Evolutionary conservation across 2,329 filamentous ascomycete species (phyloP).

Genomic region (Pseudocercospora cruenta): DNA sequence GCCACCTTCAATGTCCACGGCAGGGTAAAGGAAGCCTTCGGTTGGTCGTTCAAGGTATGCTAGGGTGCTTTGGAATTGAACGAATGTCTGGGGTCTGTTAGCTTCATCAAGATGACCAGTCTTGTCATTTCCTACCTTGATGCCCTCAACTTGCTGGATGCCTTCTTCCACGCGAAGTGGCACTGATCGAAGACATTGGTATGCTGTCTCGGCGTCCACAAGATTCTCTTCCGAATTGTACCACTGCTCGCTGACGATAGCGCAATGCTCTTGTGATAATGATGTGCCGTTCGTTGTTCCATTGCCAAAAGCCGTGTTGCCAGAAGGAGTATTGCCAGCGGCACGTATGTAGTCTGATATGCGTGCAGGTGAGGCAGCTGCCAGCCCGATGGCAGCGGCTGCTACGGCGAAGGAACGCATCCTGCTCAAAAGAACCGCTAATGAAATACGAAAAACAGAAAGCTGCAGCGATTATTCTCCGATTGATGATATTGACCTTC

Average conservation of each 20-base stretch:
- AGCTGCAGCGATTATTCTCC: not conserved
- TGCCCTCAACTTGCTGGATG: constrained; percentile 9
- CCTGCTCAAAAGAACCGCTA: constrained; percentile 5
- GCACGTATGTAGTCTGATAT: constrained; percentile 17
- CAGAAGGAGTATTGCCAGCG: constrained; percentile 1
- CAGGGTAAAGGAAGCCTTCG: constrained; percentile 38
- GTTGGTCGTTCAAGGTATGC: constrained; percentile 46
- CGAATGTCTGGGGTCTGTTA: not conserved
- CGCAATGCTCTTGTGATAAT: not conserved
- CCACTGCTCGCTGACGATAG: not conserved
- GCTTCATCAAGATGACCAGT: not conserved
- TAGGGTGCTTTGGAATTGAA: constrained; percentile 46
- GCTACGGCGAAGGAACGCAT: constrained; percentile 10
- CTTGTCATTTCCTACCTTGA: not conserved
- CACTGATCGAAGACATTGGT: constrained; percentile 10
- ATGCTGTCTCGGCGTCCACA: not conserved
- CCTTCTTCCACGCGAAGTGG: constrained; percentile 12
- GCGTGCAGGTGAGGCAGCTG: constrained; percentile 10
- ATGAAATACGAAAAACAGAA: constrained; percentile 6
- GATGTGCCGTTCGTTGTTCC: not conserved
- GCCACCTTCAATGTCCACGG: constrained; percentile 44
- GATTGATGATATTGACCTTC: not conserved
- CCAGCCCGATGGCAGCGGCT: constrained; percentile 1
- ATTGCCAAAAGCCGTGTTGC: not conserved
- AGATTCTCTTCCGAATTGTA: not conserved